Percentiles rank a stretch among this genome's conserved stretches.
These are phyloP conservation scores for Polygonum maritimum DNA, from an alignment of 148 eudicot species.

Conservation along the genomic window DNA sequence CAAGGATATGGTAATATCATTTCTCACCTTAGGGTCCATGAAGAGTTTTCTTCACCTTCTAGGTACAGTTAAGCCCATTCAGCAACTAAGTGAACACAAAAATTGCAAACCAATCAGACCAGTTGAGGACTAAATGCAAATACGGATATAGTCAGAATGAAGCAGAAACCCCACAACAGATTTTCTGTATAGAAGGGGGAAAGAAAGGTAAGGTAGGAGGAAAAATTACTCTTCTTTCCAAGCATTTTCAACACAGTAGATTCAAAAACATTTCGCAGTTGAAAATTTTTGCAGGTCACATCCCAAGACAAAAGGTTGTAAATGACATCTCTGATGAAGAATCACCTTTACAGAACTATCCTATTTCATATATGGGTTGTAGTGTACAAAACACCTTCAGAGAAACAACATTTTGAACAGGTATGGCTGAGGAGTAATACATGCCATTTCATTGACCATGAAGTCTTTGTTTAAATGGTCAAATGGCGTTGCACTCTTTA, in stretches of 20 bases:
- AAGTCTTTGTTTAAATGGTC: not conserved
- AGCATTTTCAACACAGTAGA: not conserved
- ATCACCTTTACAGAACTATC: not conserved
- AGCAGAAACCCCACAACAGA: not conserved
- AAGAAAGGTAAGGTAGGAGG: not conserved
- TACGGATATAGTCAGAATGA: not conserved
- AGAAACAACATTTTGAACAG: not conserved
- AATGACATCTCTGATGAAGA: not conserved
- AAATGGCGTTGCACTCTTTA: not conserved
- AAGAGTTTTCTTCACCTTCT: not conserved
- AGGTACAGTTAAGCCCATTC: not conserved
- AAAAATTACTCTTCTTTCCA: conserved; percentile 6
- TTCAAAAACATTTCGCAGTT: not conserved
- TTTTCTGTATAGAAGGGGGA: not conserved
- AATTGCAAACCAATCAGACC: not conserved
- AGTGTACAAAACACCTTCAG: not conserved
- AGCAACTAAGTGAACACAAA: not conserved
- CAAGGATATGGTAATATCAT: not conserved
- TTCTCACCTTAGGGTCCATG: not conserved
- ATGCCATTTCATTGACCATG: not conserved
- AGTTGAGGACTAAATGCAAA: not conserved
- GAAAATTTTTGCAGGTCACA: not conserved
- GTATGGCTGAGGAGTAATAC: not conserved
- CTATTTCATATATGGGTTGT: not conserved
- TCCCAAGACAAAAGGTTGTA: not conserved